Percentiles rank a stretch among this genome's conserved stretches.
Conservation (phyloP, 2,329 filamentous ascomycete species). For the Colletotrichum camelliae region DNA sequence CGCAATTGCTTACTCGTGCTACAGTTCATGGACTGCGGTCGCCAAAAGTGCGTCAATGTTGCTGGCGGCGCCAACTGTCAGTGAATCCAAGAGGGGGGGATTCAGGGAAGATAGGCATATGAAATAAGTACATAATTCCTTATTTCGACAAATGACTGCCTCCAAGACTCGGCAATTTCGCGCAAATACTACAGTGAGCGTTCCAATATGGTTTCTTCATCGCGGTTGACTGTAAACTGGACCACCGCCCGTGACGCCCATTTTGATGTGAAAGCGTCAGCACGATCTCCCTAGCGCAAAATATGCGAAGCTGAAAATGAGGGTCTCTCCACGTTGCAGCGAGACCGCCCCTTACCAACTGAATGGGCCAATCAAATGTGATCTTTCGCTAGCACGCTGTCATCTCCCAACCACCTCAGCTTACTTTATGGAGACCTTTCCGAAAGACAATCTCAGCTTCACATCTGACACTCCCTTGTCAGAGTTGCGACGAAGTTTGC, state of each 20-base stretch:
- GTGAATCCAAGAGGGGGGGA: not conserved
- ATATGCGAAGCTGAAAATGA: not conserved
- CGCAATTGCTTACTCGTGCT: not conserved
- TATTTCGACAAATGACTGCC: not conserved
- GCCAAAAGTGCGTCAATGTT: not conserved
- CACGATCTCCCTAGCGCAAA: not conserved
- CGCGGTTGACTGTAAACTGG: not conserved
- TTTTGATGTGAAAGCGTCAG: not conserved
- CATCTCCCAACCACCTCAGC: not conserved
- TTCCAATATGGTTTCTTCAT: not conserved
- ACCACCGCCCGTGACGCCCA: not conserved
- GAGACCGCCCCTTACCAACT: not conserved
- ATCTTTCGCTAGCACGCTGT: not conserved
- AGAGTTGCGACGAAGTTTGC: fast-evolving
- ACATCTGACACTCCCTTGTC: not conserved
- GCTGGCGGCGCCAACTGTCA: slow-evolving; percentile 1
- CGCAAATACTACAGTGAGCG: fast-evolving
- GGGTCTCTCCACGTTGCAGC: not conserved
- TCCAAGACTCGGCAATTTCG: fast-evolving
- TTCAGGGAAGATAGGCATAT: not conserved
- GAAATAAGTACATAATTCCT: fast-evolving
- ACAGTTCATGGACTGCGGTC: not conserved
- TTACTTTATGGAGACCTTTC: not conserved
- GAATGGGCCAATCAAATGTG: not conserved
- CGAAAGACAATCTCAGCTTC: not conserved